These are phyloP conservation scores for Globisporangium spiculum DNA, from an alignment of 352 stramenopile species.

Conservation along the genomic window DNA sequence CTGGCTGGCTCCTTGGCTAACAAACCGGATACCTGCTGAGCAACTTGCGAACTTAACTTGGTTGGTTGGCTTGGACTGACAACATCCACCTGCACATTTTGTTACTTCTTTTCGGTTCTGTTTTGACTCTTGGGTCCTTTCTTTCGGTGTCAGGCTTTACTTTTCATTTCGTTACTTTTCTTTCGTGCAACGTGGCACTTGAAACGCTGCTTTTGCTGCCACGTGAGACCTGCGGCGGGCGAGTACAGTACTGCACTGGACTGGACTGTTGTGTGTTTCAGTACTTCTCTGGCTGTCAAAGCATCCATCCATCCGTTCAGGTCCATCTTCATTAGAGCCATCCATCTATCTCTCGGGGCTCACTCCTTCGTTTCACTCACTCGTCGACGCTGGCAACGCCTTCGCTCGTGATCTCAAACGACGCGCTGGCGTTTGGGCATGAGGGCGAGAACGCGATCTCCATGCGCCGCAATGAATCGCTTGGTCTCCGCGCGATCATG, in stretches of 20 bases:
- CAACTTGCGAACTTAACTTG: background rate
- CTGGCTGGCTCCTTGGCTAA: background rate
- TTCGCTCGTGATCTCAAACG: constrained; percentile 58
- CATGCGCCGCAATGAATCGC: constrained; percentile 31
- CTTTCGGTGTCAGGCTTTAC: background rate
- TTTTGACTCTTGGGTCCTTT: too few relatives aligned
- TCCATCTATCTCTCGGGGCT: background rate
- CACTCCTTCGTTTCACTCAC: background rate
- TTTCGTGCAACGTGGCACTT: constrained; percentile 1
- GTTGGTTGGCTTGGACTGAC: background rate
- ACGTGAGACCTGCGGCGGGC: background rate
- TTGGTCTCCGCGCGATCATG: constrained; percentile 39
- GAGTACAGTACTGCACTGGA: background rate
- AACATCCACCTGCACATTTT: too few relatives aligned
- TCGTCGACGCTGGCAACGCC: constrained; percentile 30
- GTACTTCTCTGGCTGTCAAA: background rate
- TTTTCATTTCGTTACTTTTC: background rate
- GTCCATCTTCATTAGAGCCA: background rate
- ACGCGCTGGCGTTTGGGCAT: constrained; percentile 28
- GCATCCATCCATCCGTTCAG: background rate
- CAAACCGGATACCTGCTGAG: background rate
- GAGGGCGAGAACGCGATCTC: constrained; percentile 64
- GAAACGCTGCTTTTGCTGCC: background rate
- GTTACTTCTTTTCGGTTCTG: too few relatives aligned
- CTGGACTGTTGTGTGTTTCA: background rate